Conservation (phyloP, 2,329 filamentous ascomycete species). For the Neonectria magnoliae region DNA sequence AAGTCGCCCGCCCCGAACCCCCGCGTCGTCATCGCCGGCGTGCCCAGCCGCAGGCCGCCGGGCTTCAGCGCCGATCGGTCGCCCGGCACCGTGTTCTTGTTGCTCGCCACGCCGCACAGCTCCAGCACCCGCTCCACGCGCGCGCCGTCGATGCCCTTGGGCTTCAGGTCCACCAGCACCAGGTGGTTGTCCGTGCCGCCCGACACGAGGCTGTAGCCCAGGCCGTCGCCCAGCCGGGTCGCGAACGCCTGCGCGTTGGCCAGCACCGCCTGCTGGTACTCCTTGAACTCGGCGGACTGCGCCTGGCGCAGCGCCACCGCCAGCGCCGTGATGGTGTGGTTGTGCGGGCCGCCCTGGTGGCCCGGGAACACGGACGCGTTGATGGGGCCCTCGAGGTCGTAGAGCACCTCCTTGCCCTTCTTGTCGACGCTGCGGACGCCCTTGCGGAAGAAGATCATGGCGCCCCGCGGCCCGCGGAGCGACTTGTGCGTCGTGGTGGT, state of each 20-base stretch:
- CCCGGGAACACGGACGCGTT: constrained; percentile 96
- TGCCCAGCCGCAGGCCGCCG: constrained; percentile 88
- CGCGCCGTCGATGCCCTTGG: constrained; percentile 84
- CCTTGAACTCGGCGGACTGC: constrained; percentile 83
- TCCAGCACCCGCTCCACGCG: constrained; percentile 89
- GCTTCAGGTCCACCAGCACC: constrained; percentile 88
- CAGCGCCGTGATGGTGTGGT: constrained; percentile 96
- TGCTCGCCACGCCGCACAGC: constrained; percentile 89
- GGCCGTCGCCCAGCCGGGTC: constrained; percentile 67
- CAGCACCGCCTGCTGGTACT: constrained; percentile 88
- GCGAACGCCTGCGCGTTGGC: constrained; percentile 88
- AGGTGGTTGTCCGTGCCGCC: constrained; percentile 97
- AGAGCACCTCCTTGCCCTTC: constrained; percentile 78
- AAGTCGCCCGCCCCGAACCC: constrained; percentile 89
- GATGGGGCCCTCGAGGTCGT: constrained; percentile 90
- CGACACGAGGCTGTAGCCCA: constrained; percentile 87
- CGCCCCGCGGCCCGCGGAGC: constrained; percentile 89
- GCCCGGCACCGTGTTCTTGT: constrained; percentile 97
- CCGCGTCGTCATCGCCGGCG: constrained; percentile 94
- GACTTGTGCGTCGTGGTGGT: constrained; percentile 99
- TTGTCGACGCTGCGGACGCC: constrained; percentile 85
- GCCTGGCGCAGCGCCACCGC: constrained; percentile 93
- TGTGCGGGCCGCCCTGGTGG: constrained; percentile 96
- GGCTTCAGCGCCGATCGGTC: constrained; percentile 92
- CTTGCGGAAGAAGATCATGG: constrained; percentile 98